These are phyloP conservation scores for Quercus variabilis DNA, from an alignment of 306 rosid species.

Conservation along the genomic window DNA sequence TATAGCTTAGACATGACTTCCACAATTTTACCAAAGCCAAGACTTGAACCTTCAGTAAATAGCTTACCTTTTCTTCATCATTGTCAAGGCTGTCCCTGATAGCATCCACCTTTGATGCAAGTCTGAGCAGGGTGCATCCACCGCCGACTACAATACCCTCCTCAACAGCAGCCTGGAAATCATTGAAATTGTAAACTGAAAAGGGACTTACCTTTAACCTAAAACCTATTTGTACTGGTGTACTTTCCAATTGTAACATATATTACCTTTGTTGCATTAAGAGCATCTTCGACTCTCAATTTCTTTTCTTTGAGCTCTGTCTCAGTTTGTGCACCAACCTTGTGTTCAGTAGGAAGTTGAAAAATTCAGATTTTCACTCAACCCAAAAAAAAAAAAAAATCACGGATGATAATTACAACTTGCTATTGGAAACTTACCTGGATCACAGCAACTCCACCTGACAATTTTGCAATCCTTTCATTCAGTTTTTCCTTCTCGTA, in stretches of 20 bases:
- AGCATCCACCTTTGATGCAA: constrained; percentile 91
- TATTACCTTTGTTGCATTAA: constrained; percentile 91
- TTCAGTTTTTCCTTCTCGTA: constrained; percentile 88
- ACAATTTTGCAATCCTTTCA: constrained; percentile 89
- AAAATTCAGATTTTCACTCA: neutral
- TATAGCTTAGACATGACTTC: neutral
- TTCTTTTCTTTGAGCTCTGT: constrained; percentile 99
- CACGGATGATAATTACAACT: neutral
- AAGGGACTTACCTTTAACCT: neutral
- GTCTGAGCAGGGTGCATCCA: constrained; percentile 92
- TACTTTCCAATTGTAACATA: neutral
- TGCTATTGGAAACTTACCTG: constrained; percentile 49
- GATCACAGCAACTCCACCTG: constrained; percentile 98
- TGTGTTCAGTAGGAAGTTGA: neutral
- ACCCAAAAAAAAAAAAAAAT: neutral
- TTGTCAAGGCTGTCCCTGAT: constrained; percentile 73
- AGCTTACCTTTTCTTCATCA: constrained; percentile 86
- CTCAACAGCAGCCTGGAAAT: constrained; percentile 91
- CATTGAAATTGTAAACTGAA: neutral
- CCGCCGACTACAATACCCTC: constrained; percentile 99
- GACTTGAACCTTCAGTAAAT: neutral
- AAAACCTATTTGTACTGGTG: neutral
- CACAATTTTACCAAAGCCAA: neutral
- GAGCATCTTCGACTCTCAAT: constrained; percentile 97
- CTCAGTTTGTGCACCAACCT: constrained; percentile 99